Base-by-base conservation (phyloP, 805 yeast species). In the Suhomyces kilbournensis region DNA sequence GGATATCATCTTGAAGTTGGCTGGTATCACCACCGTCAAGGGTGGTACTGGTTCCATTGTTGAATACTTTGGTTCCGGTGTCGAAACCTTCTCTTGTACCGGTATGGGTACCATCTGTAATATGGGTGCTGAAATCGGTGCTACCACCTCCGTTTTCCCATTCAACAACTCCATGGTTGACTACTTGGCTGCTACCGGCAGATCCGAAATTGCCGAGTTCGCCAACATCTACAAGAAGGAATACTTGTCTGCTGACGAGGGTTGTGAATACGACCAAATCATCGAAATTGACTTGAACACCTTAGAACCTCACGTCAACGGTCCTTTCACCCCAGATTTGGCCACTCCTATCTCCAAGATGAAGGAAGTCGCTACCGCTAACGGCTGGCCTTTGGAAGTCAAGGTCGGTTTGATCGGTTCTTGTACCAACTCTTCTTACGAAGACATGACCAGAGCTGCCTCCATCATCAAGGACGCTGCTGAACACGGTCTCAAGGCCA, bases 111-210 rank as follows among this genome's bases (percentile, higher is more conserved):
- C 99, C 55, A 93, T 94, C 71, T 93, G 98, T 82, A 94, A 94
- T 75, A 94, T 94, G 99, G 99, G 99, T 70, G 99, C 99, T 51
- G 99, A 94, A 76, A 91, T 94, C 53, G 99, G 99, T 73, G 99
- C 99, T 44, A 94, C 99, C 38, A 94, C 99, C 44, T 93, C 98
- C 22, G 84, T 90, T 52, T 94, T 94, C 90, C 99, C 99, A 57
- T 93, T 51, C 82, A 91, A 87, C 64, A 83, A 81, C 48, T 86
- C 92, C 50, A 90, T 87, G 77, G 79, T 76, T 62, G 80, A 89
- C 60, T 94, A 90, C 75, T 79, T 94, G 68, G 67, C 79, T 51
- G 91, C 96, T 44, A 94, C 99, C 35, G 84, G 84, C 59, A 84
- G 99, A 75, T 84, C 79, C 7, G 85, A 88, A 56, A 83, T 94